phyloP scores from a whole-genome alignment of 2,329 filamentous ascomycete species.

The Talaromyces verruculosus region DNA sequence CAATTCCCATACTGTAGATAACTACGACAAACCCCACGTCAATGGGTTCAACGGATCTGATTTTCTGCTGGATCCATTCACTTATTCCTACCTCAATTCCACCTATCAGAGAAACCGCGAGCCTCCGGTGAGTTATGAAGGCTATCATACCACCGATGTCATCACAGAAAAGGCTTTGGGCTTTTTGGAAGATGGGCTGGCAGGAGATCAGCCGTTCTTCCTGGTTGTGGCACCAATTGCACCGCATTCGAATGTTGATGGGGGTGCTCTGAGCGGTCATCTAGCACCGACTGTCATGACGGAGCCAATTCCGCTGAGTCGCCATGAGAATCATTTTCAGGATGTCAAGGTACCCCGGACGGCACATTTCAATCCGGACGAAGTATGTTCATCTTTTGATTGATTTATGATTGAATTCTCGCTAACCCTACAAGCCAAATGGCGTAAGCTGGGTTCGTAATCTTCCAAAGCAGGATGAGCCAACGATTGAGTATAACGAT shows the following conservation, averaged over 20 bases:
- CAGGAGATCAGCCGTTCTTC: constrained; percentile 62
- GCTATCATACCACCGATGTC: constrained; percentile 60
- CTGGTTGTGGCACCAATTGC: constrained; percentile 65
- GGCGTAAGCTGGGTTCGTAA: constrained; percentile 50
- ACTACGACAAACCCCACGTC: constrained; percentile 46
- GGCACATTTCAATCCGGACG: constrained; percentile 65
- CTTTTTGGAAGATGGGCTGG: constrained; percentile 62
- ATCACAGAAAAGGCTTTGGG: constrained; percentile 59
- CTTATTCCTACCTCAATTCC: constrained; percentile 67
- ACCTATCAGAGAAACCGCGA: constrained; percentile 63
- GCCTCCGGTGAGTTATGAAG: constrained; percentile 55
- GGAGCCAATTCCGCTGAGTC: constrained; percentile 58
- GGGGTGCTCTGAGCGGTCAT: constrained; percentile 30
- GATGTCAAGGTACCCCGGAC: constrained; percentile 61
- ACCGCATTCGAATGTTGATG: constrained; percentile 61
- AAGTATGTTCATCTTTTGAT: constrained; percentile 34
- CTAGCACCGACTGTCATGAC: constrained; percentile 38
- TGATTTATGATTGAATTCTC: not conserved
- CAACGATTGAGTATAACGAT: constrained; percentile 54
- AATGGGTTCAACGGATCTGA: constrained; percentile 44
- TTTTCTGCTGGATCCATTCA: constrained; percentile 47
- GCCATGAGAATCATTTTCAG: constrained; percentile 63
- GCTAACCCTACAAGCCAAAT: constrained; percentile 32
- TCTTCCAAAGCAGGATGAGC: constrained; percentile 48
- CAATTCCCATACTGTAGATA: constrained; percentile 52